Evolutionary conservation across 75 land plant species (phyloP).

Genomic region (Pinus albicaulis): DNA sequence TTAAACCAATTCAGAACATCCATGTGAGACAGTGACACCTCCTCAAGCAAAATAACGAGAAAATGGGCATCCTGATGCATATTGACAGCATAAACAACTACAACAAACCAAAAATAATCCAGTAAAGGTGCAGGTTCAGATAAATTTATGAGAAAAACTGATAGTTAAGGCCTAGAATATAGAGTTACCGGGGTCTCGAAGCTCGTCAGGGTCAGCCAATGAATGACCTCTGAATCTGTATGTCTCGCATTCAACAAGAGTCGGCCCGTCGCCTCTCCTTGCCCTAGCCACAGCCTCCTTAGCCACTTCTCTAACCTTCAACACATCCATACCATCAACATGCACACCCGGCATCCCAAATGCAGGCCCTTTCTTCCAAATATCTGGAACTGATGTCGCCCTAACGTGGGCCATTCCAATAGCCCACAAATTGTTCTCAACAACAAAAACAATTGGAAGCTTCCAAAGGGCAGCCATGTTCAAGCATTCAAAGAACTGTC

Average conservation of each 20-base stretch:
- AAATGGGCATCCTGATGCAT: not conserved
- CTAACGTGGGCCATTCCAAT: conserved; percentile 95
- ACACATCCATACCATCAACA: conserved; percentile 99
- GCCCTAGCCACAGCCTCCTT: conserved; percentile 90
- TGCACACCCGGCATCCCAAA: conserved; percentile 97
- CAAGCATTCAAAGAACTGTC: conserved; percentile 96
- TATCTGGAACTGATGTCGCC: conserved; percentile 91
- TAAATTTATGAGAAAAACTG: not conserved
- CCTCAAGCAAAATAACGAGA: not conserved
- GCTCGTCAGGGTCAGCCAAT: conserved; percentile 97
- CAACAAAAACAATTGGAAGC: conserved; percentile 91
- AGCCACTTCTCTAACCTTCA: conserved; percentile 97
- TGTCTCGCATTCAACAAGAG: conserved; percentile 95
- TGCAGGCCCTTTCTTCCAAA: conserved; percentile 97
- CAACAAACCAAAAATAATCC: not conserved
- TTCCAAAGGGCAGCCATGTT: conserved; percentile 99
- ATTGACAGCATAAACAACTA: not conserved
- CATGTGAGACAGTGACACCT: not conserved
- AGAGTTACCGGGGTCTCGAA: conserved; percentile 84
- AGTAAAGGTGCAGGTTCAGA: not conserved
- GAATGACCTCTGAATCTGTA: conserved; percentile 98
- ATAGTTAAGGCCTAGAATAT: not conserved
- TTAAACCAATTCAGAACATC: not conserved
- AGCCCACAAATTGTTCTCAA: conserved; percentile 98
- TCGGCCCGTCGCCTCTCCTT: conserved; percentile 95